A percentile compares a stretch with the other conserved stretches of the same genome.
phyloP scores from a whole-genome alignment of 179 eudicot genomes.

The Silene coronaria region DNA sequence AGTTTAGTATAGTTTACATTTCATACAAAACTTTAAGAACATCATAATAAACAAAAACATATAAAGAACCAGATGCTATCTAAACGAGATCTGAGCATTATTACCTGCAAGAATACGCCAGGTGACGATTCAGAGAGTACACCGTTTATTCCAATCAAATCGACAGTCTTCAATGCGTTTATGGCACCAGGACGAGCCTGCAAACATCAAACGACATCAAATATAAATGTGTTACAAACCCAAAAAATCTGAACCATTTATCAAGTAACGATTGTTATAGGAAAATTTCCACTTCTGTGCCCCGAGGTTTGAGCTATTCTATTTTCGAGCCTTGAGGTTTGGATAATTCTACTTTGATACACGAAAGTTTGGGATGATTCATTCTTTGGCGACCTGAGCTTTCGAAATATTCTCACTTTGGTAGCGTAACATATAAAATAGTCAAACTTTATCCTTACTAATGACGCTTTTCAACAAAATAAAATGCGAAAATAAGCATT shows the following conservation, averaged over 20 bases:
- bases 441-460: too few relatives aligned
- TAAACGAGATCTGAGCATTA: constrained; percentile 8
- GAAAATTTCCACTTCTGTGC: too few relatives aligned
- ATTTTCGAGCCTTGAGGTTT: too few relatives aligned
- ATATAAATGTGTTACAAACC: constrained; percentile 5
- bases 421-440: too few relatives aligned
- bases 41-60: background rate
- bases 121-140: constrained; percentile 67
- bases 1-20: background rate
- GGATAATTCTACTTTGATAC: too few relatives aligned
- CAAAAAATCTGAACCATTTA: background rate
- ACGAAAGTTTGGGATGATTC: too few relatives aligned
- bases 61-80: background rate
- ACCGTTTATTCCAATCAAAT: constrained; percentile 75
- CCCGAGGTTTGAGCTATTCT: too few relatives aligned
- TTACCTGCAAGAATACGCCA: constrained; percentile 90
- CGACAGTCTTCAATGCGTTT: constrained; percentile 50
- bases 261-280: background rate
- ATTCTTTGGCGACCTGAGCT: too few relatives aligned
- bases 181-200: constrained; percentile 84
- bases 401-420: too few relatives aligned
- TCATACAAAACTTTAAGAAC: too few relatives aligned
- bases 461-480: too few relatives aligned
- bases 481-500: too few relatives aligned
- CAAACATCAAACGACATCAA: constrained; percentile 5